Conservation (phyloP, 225 moss, liverwort and hornwort genomes). For the Asterella californica region DNA sequence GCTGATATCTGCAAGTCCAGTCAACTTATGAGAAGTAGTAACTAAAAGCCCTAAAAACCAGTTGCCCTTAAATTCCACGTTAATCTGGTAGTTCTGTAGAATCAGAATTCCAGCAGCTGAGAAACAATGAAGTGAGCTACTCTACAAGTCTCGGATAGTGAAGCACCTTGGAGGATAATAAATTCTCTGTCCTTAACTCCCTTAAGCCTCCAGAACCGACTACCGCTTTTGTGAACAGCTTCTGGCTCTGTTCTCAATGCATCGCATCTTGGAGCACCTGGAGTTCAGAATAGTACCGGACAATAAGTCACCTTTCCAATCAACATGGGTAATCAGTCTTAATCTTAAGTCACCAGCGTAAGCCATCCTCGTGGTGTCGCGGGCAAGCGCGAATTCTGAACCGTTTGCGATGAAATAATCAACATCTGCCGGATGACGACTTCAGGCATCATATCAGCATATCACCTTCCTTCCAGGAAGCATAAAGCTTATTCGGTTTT, state of each 20-base stretch:
- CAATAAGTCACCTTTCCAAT: no score
- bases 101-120: neutral
- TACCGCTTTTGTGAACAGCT: constrained; percentile 14
- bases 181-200: constrained; percentile 16
- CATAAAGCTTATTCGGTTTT: no score
- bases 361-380: no score
- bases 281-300: neutral
- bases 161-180: constrained; percentile 20
- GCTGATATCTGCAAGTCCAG: constrained; percentile 14
- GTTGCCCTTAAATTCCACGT: neutral
- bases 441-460: neutral
- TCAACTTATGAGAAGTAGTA: neutral
- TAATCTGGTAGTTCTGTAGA: neutral
- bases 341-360: no score
- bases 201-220: constrained; percentile 26
- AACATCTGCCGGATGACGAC: neutral
- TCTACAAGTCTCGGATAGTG: no score
- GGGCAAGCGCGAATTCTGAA: no score
- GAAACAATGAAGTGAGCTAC: neutral
- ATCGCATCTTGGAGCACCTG: constrained; percentile 25
- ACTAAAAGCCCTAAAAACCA: neutral
- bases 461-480: no score
- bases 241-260: constrained; percentile 22
- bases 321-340: no score
- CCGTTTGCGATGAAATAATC: no score